A percentile compares a stretch with the other conserved stretches of the same genome.
These are phyloP conservation scores for Ceratobasidium sp. DNA, from an alignment of 1,284 basidiomycete genomes.

Conservation along the genomic window DNA sequence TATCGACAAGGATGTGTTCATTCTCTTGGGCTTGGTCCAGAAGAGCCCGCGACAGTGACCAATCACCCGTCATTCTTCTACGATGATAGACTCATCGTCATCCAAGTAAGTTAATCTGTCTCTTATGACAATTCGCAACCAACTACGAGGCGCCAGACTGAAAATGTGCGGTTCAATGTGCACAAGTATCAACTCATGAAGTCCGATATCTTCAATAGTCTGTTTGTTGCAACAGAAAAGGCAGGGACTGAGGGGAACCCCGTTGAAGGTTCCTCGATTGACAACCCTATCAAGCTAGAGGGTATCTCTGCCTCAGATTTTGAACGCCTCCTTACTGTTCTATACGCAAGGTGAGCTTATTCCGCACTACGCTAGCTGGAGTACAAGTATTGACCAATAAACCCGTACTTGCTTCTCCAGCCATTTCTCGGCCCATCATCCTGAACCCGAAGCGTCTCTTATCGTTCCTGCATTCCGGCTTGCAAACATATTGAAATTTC, in stretches of 20 bases:
- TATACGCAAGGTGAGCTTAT: conserved; percentile 13
- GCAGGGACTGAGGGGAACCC: background rate
- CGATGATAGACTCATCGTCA: too few species aligned
- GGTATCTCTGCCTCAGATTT: background rate
- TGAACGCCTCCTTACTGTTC: background rate
- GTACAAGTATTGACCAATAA: background rate
- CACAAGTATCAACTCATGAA: conserved; percentile 21
- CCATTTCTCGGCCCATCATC: background rate
- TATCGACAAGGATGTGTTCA: too few species aligned
- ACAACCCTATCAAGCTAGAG: background rate
- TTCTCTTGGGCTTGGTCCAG: too few species aligned
- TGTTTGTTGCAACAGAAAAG: background rate
- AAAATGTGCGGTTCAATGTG: too few species aligned
- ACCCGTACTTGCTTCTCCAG: background rate
- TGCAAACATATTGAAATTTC: conserved; percentile 36
- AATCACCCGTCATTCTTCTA: too few species aligned
- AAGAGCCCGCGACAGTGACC: too few species aligned
- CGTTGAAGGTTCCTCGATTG: background rate
- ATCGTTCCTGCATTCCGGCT: conserved; percentile 28
- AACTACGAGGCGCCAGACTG: too few species aligned
- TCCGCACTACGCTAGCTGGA: background rate
- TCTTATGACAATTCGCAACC: too few species aligned
- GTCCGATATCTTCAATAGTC: background rate
- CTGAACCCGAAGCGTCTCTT: background rate
- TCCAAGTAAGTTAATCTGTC: too few species aligned